These are phyloP conservation scores for Leccinum subtestaceum DNA, from an alignment of 768 basidiomycete species.

Conservation along the genomic window DNA sequence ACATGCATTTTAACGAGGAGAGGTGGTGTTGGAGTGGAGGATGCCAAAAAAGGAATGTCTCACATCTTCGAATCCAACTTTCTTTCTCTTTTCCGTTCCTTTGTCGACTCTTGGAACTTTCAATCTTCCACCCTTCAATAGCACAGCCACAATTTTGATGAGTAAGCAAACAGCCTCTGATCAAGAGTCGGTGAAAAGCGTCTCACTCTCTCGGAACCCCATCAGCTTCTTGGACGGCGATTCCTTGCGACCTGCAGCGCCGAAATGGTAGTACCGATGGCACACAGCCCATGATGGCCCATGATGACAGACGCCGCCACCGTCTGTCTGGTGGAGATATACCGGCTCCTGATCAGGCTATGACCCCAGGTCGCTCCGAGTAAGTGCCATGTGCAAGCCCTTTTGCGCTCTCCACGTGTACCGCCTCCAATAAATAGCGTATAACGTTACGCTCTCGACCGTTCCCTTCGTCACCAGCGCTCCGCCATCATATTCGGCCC, in stretches of 20 bases:
- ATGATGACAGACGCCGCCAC: neutral
- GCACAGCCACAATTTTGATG: constrained; percentile 18
- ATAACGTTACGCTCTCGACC: neutral
- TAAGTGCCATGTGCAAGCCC: neutral
- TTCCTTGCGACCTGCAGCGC: too few species aligned
- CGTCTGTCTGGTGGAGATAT: neutral
- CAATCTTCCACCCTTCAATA: neutral
- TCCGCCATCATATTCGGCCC: neutral
- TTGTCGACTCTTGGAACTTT: constrained; percentile 28
- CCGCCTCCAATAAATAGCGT: neutral
- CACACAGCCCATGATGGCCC: too few species aligned
- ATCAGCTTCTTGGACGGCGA: too few species aligned
- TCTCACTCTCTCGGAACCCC: too few species aligned
- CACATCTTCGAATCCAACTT: constrained; percentile 15
- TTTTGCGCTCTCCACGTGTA: neutral
- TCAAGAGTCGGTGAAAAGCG: too few species aligned
- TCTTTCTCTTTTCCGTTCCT: constrained; percentile 17
- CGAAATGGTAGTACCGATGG: too few species aligned
- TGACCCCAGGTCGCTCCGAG: too few species aligned
- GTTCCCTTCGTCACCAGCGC: too few species aligned
- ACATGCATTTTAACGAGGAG: neutral
- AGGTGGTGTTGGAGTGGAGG: constrained; percentile 31
- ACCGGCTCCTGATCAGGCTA: neutral
- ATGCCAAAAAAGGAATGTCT: constrained; percentile 38
- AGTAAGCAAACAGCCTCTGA: constrained; percentile 16